phyloP scores from a whole-genome alignment of 495 filamentous ascomycete genomes.

The Penicilliopsis zonata region DNA sequence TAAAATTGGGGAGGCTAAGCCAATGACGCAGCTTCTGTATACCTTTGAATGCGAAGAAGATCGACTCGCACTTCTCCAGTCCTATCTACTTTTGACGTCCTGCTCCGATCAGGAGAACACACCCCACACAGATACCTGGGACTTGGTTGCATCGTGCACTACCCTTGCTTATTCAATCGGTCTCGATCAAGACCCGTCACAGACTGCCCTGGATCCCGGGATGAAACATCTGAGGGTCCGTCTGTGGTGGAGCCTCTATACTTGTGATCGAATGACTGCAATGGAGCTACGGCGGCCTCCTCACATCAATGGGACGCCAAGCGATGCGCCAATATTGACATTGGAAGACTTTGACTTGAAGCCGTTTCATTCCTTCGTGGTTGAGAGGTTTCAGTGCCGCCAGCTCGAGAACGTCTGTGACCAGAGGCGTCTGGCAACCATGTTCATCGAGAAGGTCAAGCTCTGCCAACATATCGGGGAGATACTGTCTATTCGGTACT shows the following conservation, averaged over 20 bases:
- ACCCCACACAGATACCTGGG: slow-evolving; percentile 75
- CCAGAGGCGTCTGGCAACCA: slow-evolving; percentile 60
- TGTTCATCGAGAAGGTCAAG: slow-evolving; percentile 83
- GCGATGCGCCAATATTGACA: slow-evolving; percentile 71
- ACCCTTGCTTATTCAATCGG: slow-evolving; percentile 59
- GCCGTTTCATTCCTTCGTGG: slow-evolving; percentile 37
- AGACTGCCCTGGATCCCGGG: slow-evolving; percentile 47
- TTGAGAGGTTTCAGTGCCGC: slow-evolving; percentile 23
- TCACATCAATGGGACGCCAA: slow-evolving; percentile 75
- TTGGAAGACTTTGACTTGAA: slow-evolving; percentile 69
- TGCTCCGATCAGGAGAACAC: slow-evolving; percentile 60
- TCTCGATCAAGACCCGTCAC: slow-evolving; percentile 60
- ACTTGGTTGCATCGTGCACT: slow-evolving; percentile 61
- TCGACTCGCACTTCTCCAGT: slow-evolving; percentile 66
- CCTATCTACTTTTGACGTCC: slow-evolving; percentile 72
- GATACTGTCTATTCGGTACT: slow-evolving; percentile 74
- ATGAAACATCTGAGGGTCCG: slow-evolving; percentile 61
- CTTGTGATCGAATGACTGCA: slow-evolving; percentile 79
- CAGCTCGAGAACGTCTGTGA: slow-evolving; percentile 29
- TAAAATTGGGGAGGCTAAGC: slow-evolving; percentile 6
- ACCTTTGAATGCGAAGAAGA: slow-evolving; percentile 77
- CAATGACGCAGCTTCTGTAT: slow-evolving; percentile 46
- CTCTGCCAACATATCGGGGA: slow-evolving; percentile 71
- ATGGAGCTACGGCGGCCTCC: slow-evolving; percentile 76
- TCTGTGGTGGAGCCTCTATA: slow-evolving; percentile 86